phyloP scores from a whole-genome alignment of 768 basidiomycete species.

The Russula abietina region DNA sequence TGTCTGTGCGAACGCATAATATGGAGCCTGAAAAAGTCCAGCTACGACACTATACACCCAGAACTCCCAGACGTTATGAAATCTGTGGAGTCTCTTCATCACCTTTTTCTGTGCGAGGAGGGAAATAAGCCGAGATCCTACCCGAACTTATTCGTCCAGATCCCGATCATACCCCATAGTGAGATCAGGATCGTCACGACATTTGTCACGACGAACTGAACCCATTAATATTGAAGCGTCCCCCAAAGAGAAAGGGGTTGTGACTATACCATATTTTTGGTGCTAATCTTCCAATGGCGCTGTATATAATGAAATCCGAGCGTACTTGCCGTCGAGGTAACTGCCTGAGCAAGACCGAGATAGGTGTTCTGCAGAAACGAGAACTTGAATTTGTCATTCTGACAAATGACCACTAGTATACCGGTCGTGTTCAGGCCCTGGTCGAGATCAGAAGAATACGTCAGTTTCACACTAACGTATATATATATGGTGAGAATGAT shows the following conservation, averaged over 20 bases:
- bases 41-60: slow-evolving; percentile 81
- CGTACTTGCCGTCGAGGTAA: slow-evolving; percentile 64
- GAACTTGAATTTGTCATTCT: slow-evolving; percentile 75
- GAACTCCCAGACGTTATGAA: slow-evolving; percentile 84
- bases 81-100: slow-evolving; percentile 27
- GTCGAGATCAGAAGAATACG: neutral
- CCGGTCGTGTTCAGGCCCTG: slow-evolving; percentile 79
- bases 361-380: slow-evolving; percentile 80
- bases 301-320: slow-evolving; percentile 83
- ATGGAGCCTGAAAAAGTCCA: slow-evolving; percentile 80
- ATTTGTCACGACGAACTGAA: slow-evolving; percentile 69
- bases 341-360: slow-evolving; percentile 66
- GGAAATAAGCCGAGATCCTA: slow-evolving; percentile 30
- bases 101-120: neutral
- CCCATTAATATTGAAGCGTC: neutral
- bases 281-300: slow-evolving; percentile 67
- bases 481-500: no score
- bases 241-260: slow-evolving; percentile 4
- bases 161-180: slow-evolving; percentile 81
- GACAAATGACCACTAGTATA: slow-evolving; percentile 68
- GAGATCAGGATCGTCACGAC: slow-evolving; percentile 72
- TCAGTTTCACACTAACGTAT: neutral
- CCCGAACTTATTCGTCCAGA: slow-evolving; percentile 75
- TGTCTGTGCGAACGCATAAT: slow-evolving; percentile 80
- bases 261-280: slow-evolving; percentile 60